Evolutionary conservation across 83 land plant genomes (phyloP), one percentile per base, ranked within the genome.

Genomic region (Diphasiastrum complanatum): DNA sequence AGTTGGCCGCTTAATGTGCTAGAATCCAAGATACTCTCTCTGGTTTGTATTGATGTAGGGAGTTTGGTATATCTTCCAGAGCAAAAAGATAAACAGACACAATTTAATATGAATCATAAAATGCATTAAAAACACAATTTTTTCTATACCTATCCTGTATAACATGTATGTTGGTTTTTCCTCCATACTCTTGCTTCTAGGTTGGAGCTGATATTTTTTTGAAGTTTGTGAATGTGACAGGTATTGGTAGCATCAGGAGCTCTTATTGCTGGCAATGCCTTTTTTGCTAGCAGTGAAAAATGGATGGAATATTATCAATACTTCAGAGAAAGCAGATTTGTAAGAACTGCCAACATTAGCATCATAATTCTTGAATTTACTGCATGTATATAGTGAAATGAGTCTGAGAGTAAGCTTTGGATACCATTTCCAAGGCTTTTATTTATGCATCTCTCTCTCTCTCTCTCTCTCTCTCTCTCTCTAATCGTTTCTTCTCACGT

Each of bases 1-100:
- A 26, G 22, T 16, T 65, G 63, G 68, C 68, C 68, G 33, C 68
- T 65, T 5, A 50, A 24, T 25, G 36, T 65, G 3, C 37, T 65
- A 46, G 68, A 65, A 60, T 65, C 68, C 22, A 65, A 65, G 37
- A n/a, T 65, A 23, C 29, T 65, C 20, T 46, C 68, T 35, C 2
- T 53, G 16, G 68, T 65, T 34, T 22, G 68, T 52, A 38, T 38
- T 14, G 14, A 38, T 14, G 14, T 38, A 6, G 6, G 14, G 6
- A 38, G 11, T 38, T 14, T 38, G 11, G 6, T 6, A 6, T 14
- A 6, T 14, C 6, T 38, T 38, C 41, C 41, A 38, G 41, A 38
- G 6, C 6, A 38, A 38, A 6, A 38, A 38, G 41, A 6, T 38
- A 38, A 18, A 6, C 23, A n/a, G n/a, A n/a, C n/a, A n/a, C n/a